A percentile compares a stretch with the other conserved stretches of the same genome.
phyloP scores from a whole-genome alignment of 1,139 yeast genomes.

The Suhomyces choctaworum region DNA sequence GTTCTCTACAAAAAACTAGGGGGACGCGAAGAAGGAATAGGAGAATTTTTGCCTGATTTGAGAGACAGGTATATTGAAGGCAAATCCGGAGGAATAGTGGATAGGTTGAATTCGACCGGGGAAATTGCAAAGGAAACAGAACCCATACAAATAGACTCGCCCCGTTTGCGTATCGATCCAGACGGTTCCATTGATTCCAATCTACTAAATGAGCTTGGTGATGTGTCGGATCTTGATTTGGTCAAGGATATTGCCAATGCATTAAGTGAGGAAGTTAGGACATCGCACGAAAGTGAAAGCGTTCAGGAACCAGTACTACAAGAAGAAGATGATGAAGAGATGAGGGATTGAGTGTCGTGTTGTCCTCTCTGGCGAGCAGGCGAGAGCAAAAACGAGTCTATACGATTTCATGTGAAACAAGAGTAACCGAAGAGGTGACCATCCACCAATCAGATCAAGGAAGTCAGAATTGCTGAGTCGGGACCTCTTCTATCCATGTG shows the following conservation, averaged over 20 bases:
- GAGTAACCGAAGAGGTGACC: no score
- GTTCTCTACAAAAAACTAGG: constrained; percentile 35
- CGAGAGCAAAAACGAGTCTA: no score
- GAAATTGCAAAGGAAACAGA: neutral
- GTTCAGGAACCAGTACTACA: neutral
- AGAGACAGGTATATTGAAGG: constrained; percentile 24
- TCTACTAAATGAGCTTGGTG: constrained; percentile 6
- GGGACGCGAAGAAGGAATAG: constrained; percentile 9
- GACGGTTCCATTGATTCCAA: constrained; percentile 7
- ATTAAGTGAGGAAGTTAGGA: constrained; percentile 1
- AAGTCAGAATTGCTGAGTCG: no score
- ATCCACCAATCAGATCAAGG: no score
- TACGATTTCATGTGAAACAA: no score
- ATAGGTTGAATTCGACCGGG: constrained; percentile 13
- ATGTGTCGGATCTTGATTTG: constrained; percentile 8
- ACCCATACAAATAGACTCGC: constrained; percentile 5
- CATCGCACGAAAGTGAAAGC: no score
- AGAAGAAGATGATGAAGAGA: no score
- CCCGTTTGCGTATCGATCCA: constrained; percentile 4
- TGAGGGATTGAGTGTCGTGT: no score
- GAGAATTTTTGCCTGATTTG: constrained; percentile 16
- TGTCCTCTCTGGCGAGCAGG: no score
- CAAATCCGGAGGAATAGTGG: constrained; percentile 19
- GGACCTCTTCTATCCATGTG: no score
- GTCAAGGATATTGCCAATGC: constrained; percentile 9